These are phyloP conservation scores for Aphanomyces cochlioides DNA, from an alignment of 352 stramenopile species.

Conservation along the genomic window DNA sequence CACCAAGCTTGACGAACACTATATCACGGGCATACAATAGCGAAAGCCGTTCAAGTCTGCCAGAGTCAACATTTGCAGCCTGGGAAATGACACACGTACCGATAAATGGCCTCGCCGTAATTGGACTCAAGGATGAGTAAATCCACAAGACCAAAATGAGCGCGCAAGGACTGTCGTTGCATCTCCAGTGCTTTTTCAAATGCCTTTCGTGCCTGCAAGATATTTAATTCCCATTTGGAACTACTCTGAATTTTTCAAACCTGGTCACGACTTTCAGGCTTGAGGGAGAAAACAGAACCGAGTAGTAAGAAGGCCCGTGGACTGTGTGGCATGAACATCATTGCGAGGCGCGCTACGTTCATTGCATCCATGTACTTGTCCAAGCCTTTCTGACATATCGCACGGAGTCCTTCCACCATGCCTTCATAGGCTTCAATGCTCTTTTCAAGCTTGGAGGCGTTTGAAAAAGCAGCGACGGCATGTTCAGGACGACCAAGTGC, in stretches of 20 bases:
- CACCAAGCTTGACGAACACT: slow-evolving; percentile 70
- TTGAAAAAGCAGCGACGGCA: slow-evolving; percentile 61
- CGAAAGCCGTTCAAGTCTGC: slow-evolving; percentile 43
- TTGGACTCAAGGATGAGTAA: slow-evolving; percentile 59
- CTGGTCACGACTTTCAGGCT: slow-evolving; percentile 41
- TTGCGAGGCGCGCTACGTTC: slow-evolving; percentile 54
- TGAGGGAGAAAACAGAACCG: slow-evolving; percentile 67
- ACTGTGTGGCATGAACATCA: slow-evolving; percentile 68
- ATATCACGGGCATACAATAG: slow-evolving; percentile 55
- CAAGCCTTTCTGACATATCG: slow-evolving; percentile 53
- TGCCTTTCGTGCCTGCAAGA: slow-evolving; percentile 48
- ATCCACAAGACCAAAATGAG: slow-evolving; percentile 67
- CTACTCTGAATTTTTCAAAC: slow-evolving; percentile 8
- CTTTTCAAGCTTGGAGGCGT: slow-evolving; percentile 53
- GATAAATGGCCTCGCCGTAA: slow-evolving; percentile 51
- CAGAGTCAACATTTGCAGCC: neutral
- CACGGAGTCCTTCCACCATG: slow-evolving; percentile 71
- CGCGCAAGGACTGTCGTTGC: slow-evolving; percentile 55
- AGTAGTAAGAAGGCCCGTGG: slow-evolving; percentile 68
- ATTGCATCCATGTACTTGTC: slow-evolving; percentile 76
- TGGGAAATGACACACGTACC: slow-evolving; percentile 36
- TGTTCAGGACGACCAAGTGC: slow-evolving; percentile 56
- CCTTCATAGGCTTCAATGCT: slow-evolving; percentile 67
- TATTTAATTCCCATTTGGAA: slow-evolving; percentile 33
- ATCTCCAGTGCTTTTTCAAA: slow-evolving; percentile 58